Percentiles rank a stretch among this genome's conserved stretches.
These are phyloP conservation scores for Pythium aphanidermatum DNA, from an alignment of 352 stramenopile species.

Conservation along the genomic window DNA sequence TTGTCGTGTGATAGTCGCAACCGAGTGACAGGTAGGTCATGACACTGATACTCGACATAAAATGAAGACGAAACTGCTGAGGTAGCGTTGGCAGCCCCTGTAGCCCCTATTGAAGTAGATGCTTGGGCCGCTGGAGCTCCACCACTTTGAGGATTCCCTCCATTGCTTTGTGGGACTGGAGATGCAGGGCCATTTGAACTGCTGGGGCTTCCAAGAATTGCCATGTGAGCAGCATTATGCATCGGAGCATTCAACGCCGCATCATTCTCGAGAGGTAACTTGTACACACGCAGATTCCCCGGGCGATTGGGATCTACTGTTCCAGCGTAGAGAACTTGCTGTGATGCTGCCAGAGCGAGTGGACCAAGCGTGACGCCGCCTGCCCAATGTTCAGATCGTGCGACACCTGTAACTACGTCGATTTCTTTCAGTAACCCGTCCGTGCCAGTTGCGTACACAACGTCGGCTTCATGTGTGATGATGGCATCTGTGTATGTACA, in stretches of 20 bases:
- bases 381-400: conserved; percentile 52
- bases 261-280: conserved; percentile 63
- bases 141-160: conserved; percentile 9
- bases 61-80: conserved; percentile 7
- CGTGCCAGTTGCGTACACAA: conserved; percentile 87
- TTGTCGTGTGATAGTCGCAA: conserved; percentile 85
- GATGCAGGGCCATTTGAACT: not conserved
- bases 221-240: not conserved
- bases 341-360: conserved; percentile 72
- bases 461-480: conserved; percentile 49
- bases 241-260: conserved; percentile 5
- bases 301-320: conserved; percentile 66
- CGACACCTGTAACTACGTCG: conserved; percentile 62
- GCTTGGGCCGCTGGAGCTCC: conserved; percentile 15
- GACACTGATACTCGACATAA: conserved; percentile 71
- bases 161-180: conserved; percentile 19
- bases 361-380: conserved; percentile 56
- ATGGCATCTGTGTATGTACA: conserved; percentile 68
- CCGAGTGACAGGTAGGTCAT: conserved; percentile 68
- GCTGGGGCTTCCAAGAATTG: conserved; percentile 10
- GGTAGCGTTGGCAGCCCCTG: too few species aligned
- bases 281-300: conserved; percentile 68
- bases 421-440: conserved; percentile 89
- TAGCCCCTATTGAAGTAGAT: not conserved
- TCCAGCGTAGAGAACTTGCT: conserved; percentile 88